phyloP scores from a whole-genome alignment of 192 early-diverging fungal species.

The Diversispora epigaea region DNA sequence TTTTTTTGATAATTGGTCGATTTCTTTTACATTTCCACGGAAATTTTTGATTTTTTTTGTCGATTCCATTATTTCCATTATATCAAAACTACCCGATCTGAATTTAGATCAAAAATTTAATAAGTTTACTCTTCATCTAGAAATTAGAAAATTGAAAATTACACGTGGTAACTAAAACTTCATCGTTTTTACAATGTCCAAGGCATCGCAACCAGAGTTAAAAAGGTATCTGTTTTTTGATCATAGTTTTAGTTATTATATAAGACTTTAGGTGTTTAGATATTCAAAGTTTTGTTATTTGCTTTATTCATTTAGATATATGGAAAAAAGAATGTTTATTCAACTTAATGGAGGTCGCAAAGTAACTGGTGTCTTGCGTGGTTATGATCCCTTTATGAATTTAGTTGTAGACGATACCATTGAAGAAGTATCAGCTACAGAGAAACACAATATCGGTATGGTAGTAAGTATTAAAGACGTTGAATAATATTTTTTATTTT shows the following conservation, averaged over 20 bases:
- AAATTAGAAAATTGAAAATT: too few relatives aligned
- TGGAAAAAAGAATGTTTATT: constrained; percentile 93
- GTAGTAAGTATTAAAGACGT: constrained; percentile 55
- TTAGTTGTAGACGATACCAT: constrained; percentile 90
- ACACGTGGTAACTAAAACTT: too few relatives aligned
- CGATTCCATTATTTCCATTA: neutral
- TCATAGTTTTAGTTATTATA: neutral
- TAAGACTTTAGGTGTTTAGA: neutral
- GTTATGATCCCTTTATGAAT: constrained; percentile 99
- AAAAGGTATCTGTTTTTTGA: constrained; percentile 12
- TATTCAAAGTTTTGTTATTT: neutral
- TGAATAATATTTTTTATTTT: neutral
- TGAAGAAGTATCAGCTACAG: constrained; percentile 71
- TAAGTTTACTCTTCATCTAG: too few relatives aligned
- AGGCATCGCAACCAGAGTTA: constrained; percentile 31
- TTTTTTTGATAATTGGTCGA: neutral
- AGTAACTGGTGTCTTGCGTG: constrained; percentile 93
- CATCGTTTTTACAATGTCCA: constrained; percentile 9
- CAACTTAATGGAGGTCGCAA: constrained; percentile 89
- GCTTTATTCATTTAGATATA: constrained; percentile 50
- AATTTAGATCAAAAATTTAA: too few relatives aligned
- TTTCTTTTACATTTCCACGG: neutral
- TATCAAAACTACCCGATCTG: too few relatives aligned
- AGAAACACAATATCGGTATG: constrained; percentile 80
- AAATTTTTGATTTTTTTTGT: neutral